Conservation (phyloP, 1,139 yeast genomes). For the Suhomyces taliae region DNA sequence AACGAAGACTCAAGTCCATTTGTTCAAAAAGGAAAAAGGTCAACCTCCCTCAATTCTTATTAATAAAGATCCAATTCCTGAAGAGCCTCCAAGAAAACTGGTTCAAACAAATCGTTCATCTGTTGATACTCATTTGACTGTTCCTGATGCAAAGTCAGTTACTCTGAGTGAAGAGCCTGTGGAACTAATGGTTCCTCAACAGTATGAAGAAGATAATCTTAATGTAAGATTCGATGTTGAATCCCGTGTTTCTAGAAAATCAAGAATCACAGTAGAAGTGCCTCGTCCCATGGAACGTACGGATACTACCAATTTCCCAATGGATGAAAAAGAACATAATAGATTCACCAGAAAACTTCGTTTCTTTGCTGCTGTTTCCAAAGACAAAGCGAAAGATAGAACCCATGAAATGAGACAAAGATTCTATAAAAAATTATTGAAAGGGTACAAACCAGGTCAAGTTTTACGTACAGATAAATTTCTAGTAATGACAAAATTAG, state of each 20-base stretch:
- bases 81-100: no score
- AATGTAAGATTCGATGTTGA: constrained; percentile 6
- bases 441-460: constrained; percentile 51
- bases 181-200: neutral
- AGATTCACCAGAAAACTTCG: constrained; percentile 23
- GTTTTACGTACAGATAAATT: constrained; percentile 64
- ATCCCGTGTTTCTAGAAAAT: neutral
- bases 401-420: constrained; percentile 21
- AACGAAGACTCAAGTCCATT: neutral
- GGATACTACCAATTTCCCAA: constrained; percentile 3
- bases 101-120: neutral
- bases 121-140: neutral
- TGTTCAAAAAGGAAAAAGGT: neutral
- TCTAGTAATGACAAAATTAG: constrained; percentile 56
- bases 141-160: neutral
- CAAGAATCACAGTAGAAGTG: constrained; percentile 14
- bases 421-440: constrained; percentile 25
- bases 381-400: constrained; percentile 20
- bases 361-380: constrained; percentile 25
- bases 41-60: neutral
- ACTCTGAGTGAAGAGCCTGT: constrained; percentile 1
- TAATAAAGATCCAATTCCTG: neutral
- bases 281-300: constrained; percentile 16
- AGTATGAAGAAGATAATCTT: neutral
- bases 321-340: constrained; percentile 21